A percentile compares a stretch with the other conserved stretches of the same genome.
Conservation (phyloP, 2,329 filamentous ascomycete genomes). For the Stachybotrys chartarum region DNA sequence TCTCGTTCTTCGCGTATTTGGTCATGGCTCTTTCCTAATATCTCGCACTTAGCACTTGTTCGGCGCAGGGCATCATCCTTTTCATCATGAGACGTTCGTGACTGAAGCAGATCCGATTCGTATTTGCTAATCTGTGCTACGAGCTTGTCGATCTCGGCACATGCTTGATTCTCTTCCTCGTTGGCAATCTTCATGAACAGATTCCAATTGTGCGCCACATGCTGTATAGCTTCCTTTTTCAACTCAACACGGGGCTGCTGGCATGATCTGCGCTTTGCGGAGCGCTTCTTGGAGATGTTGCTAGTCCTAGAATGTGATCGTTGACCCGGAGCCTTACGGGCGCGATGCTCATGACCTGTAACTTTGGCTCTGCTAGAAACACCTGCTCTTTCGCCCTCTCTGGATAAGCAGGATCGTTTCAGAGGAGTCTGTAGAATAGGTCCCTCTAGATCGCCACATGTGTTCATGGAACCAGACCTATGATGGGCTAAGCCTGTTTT, state of each 20-base stretch:
- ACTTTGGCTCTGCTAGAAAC: neutral
- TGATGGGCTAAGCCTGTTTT: neutral
- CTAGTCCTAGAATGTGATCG: conserved; percentile 21
- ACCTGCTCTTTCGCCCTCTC: neutral
- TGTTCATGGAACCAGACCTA: conserved; percentile 10
- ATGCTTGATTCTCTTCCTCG: conserved; percentile 17
- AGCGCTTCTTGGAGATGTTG: conserved; percentile 24
- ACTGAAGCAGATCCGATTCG: neutral
- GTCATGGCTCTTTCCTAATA: conserved; percentile 8
- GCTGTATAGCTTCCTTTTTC: conserved; percentile 22
- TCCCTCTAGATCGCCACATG: conserved; percentile 24
- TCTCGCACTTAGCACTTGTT: conserved; percentile 12
- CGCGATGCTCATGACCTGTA: neutral
- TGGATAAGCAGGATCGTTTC: neutral
- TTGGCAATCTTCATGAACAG: conserved; percentile 22
- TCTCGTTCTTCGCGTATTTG: neutral
- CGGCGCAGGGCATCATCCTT: conserved; percentile 18
- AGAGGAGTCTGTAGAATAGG: conserved; percentile 15
- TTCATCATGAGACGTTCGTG: conserved; percentile 3
- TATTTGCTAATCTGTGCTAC: conserved; percentile 2
- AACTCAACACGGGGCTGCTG: conserved; percentile 11
- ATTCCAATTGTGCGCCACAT: conserved; percentile 25
- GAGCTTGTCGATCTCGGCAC: conserved; percentile 13
- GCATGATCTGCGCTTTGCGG: conserved; percentile 7
- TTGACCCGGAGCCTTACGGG: neutral